A percentile compares a stretch with the other conserved stretches of the same genome.
Evolutionary conservation across 2,329 filamentous ascomycete species (phyloP).

Genomic region (Pyricularia sp.): DNA sequence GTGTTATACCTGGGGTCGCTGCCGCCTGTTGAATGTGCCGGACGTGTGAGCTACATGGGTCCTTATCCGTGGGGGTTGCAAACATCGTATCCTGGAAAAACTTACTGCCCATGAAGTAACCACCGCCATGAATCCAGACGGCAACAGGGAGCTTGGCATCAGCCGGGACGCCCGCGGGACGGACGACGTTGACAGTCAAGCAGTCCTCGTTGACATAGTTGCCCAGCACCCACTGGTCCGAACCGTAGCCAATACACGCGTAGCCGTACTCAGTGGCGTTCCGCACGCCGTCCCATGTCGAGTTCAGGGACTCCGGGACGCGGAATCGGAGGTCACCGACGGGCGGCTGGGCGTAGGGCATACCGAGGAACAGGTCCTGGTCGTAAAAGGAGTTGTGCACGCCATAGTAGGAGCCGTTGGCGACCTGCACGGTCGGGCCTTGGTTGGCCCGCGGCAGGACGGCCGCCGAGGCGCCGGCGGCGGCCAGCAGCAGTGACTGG

Average conservation of each 20-base stretch:
- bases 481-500: neutral
- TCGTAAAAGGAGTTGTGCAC: conserved; percentile 21
- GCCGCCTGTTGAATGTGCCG: conserved; percentile 26
- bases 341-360: conserved; percentile 42
- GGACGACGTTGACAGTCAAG: conserved; percentile 51
- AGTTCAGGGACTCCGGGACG: conserved; percentile 20
- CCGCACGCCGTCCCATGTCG: conserved; percentile 27
- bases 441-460: neutral
- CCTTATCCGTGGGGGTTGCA: no score
- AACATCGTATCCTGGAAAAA: neutral
- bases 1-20: conserved; percentile 46
- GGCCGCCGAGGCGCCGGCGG: neutral
- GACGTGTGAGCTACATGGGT: conserved; percentile 22
- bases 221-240: conserved; percentile 12
- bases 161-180: conserved; percentile 35
- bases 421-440: conserved; percentile 8
- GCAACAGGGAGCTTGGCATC: conserved; percentile 33
- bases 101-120: conserved; percentile 6
- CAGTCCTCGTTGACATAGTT: conserved; percentile 40
- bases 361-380: conserved; percentile 43
- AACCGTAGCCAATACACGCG: conserved; percentile 41
- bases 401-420: conserved; percentile 28
- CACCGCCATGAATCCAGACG: conserved; percentile 47
- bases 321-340: conserved; percentile 26
- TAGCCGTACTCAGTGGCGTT: conserved; percentile 34